Base-by-base conservation (phyloP, 768 basidiomycete genomes). In the Suillus clintonianus region DNA sequence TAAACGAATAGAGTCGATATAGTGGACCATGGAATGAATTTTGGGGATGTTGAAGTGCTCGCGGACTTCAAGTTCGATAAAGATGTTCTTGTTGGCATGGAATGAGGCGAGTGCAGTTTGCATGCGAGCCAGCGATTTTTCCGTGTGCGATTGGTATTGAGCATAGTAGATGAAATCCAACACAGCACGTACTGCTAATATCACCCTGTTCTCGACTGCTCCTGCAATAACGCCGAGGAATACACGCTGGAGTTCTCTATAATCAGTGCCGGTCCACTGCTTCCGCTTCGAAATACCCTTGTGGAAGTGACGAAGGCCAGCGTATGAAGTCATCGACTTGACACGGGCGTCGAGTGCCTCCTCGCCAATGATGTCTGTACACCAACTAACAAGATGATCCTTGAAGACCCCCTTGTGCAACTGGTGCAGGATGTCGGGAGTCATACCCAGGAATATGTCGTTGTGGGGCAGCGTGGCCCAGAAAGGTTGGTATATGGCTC, bases 361-460 rank as follows among this genome's bases (percentile, higher is more conserved):
- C 1, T 60, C 56, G 0, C 69, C 70, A 13, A 67, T 62, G 2
- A 63, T 50, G 7, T 65, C 50, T 8, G 59, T 63, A 32, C 60
- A 56, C 76, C 77, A 79, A 7, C 59, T 70, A 10, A 64, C 45
- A 3, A 71, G 59, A 61, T 58, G 66, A 57, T 69, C 76, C 60
- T 80, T 80, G 72, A 82, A 80, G 0, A 81, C 59, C 0, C 83
- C 83, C 64, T 84, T 80, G 69, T 82, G 76, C 0, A 84, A 69
- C 67, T 83, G 81, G 63, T 85, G 83, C 13, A 83, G 77, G 24
- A 82, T 48, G 71, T 82, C 72, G 30, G 78, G 75, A 0, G 78
- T 79, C 22, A 84, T 62, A 24, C 62, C 73, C 0, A 22, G 0
- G 64, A 77, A 80, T 45, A 84, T 83, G 65, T 84, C 65, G 56